Percentiles rank a stretch among this genome's conserved stretches.
Evolutionary conservation across 2,329 filamentous ascomycete genomes (phyloP).

Genomic region (Xylariaceae sp.): DNA sequence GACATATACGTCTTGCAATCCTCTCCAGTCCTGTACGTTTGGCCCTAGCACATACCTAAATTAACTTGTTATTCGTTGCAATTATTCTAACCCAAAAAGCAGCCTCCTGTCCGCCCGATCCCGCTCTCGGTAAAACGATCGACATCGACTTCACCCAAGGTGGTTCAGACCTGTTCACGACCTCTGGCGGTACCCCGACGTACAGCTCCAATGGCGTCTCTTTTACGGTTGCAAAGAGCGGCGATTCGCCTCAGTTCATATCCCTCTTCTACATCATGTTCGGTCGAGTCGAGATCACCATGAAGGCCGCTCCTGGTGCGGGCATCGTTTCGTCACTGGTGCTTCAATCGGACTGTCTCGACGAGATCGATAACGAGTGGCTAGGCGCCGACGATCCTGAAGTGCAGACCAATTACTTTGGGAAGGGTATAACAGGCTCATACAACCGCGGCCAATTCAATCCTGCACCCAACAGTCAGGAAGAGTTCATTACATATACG

Average conservation of each 20-base stretch:
- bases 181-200: slow-evolving; percentile 68
- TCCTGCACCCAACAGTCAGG: slow-evolving; percentile 71
- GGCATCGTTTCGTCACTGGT: slow-evolving; percentile 95
- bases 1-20: slow-evolving; percentile 42
- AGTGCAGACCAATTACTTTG: slow-evolving; percentile 98
- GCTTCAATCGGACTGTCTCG: slow-evolving; percentile 86
- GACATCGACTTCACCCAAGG: slow-evolving; percentile 83
- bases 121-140: slow-evolving; percentile 82
- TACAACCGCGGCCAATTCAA: slow-evolving; percentile 90
- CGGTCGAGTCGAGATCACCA: slow-evolving; percentile 81
- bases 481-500: slow-evolving; percentile 81
- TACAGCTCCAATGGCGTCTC: slow-evolving; percentile 79
- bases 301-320: slow-evolving; percentile 85
- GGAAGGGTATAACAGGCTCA: slow-evolving; percentile 83
- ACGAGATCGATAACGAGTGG: slow-evolving; percentile 99
- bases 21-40: slow-evolving; percentile 38
- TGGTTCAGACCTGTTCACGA: slow-evolving; percentile 77
- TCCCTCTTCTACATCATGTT: slow-evolving; percentile 99
- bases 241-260: slow-evolving; percentile 83
- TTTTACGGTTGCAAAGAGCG: slow-evolving; percentile 78
- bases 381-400: slow-evolving; percentile 76
- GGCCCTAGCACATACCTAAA: neutral
- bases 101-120: slow-evolving; percentile 75
- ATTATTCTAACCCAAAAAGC: slow-evolving; percentile 39
- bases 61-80: neutral